phyloP scores from a whole-genome alignment of 2,329 filamentous ascomycete species.

The Parascedosporium putredinis region DNA sequence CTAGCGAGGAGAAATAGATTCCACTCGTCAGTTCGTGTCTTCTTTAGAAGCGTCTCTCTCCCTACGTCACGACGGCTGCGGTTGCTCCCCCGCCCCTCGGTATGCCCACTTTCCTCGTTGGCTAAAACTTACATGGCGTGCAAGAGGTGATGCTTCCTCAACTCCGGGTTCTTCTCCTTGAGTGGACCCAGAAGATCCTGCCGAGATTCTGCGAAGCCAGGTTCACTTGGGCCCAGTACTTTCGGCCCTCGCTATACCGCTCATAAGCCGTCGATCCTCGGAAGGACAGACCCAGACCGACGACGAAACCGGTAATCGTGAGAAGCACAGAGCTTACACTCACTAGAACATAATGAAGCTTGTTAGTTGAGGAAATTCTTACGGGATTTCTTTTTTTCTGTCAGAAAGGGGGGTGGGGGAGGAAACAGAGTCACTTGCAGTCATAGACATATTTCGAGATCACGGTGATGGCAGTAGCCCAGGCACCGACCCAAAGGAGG shows the following conservation, averaged over 20 bases:
- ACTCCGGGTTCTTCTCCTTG: conserved; percentile 10
- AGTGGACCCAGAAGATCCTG: conserved; percentile 74
- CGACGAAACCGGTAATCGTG: conserved; percentile 72
- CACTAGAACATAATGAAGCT: too few species aligned
- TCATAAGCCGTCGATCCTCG: conserved; percentile 70
- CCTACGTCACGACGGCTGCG: too few species aligned
- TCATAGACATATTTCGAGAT: conserved; percentile 33
- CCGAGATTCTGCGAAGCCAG: conserved; percentile 57
- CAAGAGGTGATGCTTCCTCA: conserved; percentile 13
- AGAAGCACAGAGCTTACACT: conserved; percentile 52
- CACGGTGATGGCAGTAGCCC: conserved; percentile 56
- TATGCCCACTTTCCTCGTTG: neutral
- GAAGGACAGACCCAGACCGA: conserved; percentile 68
- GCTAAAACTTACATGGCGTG: conserved; percentile 10
- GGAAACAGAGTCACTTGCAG: conserved; percentile 8
- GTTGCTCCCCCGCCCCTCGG: too few species aligned
- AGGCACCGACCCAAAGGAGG: conserved; percentile 48
- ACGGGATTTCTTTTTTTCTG: too few species aligned
- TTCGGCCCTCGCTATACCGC: conserved; percentile 54
- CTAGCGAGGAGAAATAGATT: conserved; percentile 18
- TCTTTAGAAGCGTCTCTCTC: too few species aligned
- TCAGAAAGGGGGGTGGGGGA: too few species aligned
- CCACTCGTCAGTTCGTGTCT: neutral
- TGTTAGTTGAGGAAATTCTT: too few species aligned
- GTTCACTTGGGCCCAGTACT: conserved; percentile 50